Percentiles rank a stretch among this genome's conserved stretches.
phyloP scores from a whole-genome alignment of 2,329 filamentous ascomycete species.

The Juglanconis sp. region DNA sequence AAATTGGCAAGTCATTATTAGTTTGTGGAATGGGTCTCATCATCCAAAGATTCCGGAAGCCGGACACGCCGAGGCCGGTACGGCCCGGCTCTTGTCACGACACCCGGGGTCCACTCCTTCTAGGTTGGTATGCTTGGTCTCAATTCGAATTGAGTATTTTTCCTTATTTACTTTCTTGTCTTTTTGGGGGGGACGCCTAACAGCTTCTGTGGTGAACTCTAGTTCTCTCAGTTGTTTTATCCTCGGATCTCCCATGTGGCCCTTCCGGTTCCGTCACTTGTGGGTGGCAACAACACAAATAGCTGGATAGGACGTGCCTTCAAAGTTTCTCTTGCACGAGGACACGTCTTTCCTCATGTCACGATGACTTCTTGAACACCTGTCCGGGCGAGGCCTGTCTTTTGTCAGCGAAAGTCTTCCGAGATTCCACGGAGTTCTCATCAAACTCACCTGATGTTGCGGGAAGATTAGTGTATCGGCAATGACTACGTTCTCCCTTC shows the following conservation, averaged over 20 bases:
- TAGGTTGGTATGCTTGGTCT: not conserved
- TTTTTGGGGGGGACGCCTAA: not conserved
- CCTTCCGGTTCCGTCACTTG: not conserved
- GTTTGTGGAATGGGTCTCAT: too few relatives aligned
- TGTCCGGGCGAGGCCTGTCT: conserved; percentile 13
- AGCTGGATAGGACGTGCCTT: not conserved
- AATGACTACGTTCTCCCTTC: conserved; percentile 85
- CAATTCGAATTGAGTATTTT: not conserved
- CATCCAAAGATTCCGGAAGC: too few relatives aligned
- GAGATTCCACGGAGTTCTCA: not conserved
- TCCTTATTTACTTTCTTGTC: not conserved
- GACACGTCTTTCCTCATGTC: not conserved
- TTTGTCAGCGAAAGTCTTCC: not conserved
- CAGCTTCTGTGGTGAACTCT: not conserved
- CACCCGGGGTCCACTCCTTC: too few relatives aligned
- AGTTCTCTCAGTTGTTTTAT: not conserved
- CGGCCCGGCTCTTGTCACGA: too few relatives aligned
- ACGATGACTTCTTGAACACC: conserved; percentile 15
- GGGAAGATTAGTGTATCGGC: conserved; percentile 86
- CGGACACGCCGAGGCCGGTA: too few relatives aligned
- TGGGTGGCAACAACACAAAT: not conserved
- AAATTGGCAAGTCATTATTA: too few relatives aligned
- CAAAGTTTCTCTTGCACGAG: not conserved
- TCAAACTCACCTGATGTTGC: conserved; percentile 72
- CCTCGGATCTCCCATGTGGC: not conserved